Evolutionary conservation across 2,329 filamentous ascomycete species (phyloP).

Genomic region (Cercospora janseana): DNA sequence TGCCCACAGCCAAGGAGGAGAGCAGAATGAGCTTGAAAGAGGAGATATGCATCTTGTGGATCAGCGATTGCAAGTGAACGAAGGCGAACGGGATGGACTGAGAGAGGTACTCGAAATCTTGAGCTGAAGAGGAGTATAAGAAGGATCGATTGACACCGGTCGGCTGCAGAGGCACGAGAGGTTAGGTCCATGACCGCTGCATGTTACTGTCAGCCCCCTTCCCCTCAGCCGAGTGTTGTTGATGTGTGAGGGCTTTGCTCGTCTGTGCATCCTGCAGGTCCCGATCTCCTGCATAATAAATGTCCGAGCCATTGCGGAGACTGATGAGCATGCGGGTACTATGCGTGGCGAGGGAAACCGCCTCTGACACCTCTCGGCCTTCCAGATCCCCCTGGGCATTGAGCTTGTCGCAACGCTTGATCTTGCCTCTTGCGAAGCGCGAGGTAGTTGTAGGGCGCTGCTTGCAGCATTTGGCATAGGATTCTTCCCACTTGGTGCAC

Average conservation of each 20-base stretch:
- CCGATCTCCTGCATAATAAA: slow-evolving; percentile 1
- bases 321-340: background rate
- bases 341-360: background rate
- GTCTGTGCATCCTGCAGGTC: background rate
- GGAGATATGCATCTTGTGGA: background rate
- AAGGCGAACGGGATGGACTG: background rate
- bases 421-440: too few species aligned
- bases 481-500: too few species aligned
- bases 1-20: background rate
- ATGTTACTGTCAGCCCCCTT: too few species aligned
- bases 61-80: background rate
- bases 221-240: too few species aligned
- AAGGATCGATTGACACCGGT: too few species aligned
- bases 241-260: background rate
- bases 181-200: too few species aligned
- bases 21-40: background rate
- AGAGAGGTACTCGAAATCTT: background rate
- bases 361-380: too few species aligned
- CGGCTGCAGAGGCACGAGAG: too few species aligned
- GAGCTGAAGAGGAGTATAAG: background rate
- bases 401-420: too few species aligned
- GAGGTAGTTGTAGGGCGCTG: too few species aligned
- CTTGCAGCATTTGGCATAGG: too few species aligned
- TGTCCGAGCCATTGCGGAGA: slow-evolving; percentile 2
- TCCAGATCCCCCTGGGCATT: too few species aligned